Evolutionary conservation across 768 basidiomycete genomes (phyloP).

Genomic region (Mrakia frigida): DNA sequence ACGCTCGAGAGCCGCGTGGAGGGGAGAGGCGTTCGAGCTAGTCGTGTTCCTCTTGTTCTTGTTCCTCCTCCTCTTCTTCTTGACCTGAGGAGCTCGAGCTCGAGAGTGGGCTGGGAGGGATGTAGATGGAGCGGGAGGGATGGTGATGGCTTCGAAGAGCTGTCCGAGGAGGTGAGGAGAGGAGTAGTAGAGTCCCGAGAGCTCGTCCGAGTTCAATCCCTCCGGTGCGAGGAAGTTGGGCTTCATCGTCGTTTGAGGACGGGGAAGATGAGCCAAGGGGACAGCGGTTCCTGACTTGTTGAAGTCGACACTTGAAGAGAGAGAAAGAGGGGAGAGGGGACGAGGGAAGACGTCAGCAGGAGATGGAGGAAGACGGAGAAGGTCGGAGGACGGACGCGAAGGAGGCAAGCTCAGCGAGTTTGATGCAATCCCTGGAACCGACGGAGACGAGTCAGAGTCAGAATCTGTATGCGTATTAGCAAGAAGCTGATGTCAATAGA

Average conservation of each 20-base stretch:
- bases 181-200: background rate
- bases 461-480: too few species aligned
- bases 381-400: background rate
- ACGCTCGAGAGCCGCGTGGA: background rate
- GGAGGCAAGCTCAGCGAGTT: slow-evolving; percentile 54
- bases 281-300: slow-evolving; percentile 35
- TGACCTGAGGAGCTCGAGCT: background rate
- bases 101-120: background rate
- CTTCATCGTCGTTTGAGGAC: background rate
- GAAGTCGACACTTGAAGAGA: slow-evolving; percentile 31
- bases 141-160: background rate
- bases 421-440: slow-evolving; percentile 43
- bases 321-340: too few species aligned
- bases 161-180: background rate
- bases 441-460: background rate
- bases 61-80: background rate
- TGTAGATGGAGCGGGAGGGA: background rate
- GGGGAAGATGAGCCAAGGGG: slow-evolving; percentile 12
- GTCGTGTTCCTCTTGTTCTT: background rate
- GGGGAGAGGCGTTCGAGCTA: background rate
- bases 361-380: too few species aligned
- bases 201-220: background rate
- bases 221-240: background rate
- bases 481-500: slow-evolving; percentile 42
- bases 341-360: too few species aligned